A percentile compares a stretch with the other conserved stretches of the same genome.
phyloP scores from a whole-genome alignment of 371 early-diverging fungal genomes.

The Batkoa obscura region DNA sequence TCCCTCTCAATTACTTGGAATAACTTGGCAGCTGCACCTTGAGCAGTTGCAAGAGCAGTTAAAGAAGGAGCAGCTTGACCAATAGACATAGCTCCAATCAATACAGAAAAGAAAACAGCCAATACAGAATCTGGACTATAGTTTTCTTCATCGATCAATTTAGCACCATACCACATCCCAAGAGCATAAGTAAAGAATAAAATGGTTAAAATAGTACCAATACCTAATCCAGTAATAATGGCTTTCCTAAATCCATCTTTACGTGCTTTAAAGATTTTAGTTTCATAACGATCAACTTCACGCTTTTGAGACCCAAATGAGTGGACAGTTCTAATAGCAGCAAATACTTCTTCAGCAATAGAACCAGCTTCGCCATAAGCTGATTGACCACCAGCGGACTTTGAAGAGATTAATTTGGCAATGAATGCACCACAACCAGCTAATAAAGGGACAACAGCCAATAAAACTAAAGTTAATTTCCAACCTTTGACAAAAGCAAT shows the following conservation, averaged over 20 bases:
- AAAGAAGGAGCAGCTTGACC: constrained; percentile 19
- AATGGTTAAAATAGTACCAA: constrained; percentile 34
- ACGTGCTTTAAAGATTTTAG: constrained; percentile 36
- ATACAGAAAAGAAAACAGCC: constrained; percentile 4
- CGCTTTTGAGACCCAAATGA: constrained; percentile 51
- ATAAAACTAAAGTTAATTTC: constrained; percentile 43
- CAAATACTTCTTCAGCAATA: constrained; percentile 67
- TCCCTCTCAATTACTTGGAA: constrained; percentile 53
- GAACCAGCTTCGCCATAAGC: constrained; percentile 41
- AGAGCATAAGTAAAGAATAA: constrained; percentile 34
- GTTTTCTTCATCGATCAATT: constrained; percentile 14
- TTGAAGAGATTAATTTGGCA: constrained; percentile 39
- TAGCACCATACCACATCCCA: constrained; percentile 29
- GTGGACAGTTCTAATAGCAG: constrained; percentile 68
- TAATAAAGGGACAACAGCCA: constrained; percentile 28
- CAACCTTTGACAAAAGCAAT: constrained; percentile 44
- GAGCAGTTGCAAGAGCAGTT: constrained; percentile 31
- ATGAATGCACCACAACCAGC: constrained; percentile 14
- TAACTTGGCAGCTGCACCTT: constrained; percentile 37
- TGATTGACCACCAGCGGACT: constrained; percentile 14
- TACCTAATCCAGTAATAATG: constrained; percentile 26
- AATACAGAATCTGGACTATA: neutral
- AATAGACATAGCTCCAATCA: constrained; percentile 4
- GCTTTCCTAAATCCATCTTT: constrained; percentile 28
- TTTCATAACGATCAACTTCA: constrained; percentile 29